Percentiles rank a stretch among this genome's conserved stretches.
Conservation (phyloP, 208 protist species). For the Trypanosoma avium region DNA sequence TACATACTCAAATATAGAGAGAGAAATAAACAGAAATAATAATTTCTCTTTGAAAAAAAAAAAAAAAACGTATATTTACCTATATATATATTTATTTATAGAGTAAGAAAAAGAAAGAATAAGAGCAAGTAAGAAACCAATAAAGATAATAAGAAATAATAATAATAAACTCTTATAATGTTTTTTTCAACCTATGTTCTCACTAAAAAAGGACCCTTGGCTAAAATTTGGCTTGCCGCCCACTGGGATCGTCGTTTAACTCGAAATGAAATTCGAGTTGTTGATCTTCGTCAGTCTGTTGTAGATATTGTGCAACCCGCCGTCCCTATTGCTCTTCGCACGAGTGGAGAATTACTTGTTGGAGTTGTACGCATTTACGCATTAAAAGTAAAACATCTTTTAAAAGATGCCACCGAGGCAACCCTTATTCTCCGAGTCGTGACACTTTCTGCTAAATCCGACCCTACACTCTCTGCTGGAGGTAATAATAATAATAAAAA, state of each 20-base stretch:
- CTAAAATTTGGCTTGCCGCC: conserved; percentile 96
- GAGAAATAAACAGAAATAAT: conserved; percentile 10
- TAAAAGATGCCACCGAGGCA: conserved; percentile 87
- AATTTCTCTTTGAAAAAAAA: too few species aligned
- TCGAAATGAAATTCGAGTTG: conserved; percentile 89
- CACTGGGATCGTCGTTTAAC: conserved; percentile 96
- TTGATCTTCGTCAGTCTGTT: conserved; percentile 91
- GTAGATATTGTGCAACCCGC: conserved; percentile 93
- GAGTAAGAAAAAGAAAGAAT: conserved; percentile 5
- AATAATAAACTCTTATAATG: conserved; percentile 78
- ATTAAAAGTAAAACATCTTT: conserved; percentile 89
- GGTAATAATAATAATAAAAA: conserved; percentile 18
- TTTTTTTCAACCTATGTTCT: conserved; percentile 97
- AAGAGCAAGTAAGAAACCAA: conserved; percentile 1
- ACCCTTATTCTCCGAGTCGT: conserved; percentile 68
- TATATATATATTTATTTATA: too few species aligned
- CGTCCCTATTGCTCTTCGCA: conserved; percentile 95
- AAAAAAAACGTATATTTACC: too few species aligned
- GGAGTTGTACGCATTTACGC: conserved; percentile 97
- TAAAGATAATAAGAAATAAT: conserved; percentile 11
- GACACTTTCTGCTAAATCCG: conserved; percentile 21
- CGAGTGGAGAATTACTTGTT: conserved; percentile 95
- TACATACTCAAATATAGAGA: too few species aligned
- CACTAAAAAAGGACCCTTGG: conserved; percentile 95
- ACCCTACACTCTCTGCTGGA: background rate